These are phyloP conservation scores for Metarhizium anisopliae DNA, from an alignment of 2,329 filamentous ascomycete genomes.

Conservation along the genomic window DNA sequence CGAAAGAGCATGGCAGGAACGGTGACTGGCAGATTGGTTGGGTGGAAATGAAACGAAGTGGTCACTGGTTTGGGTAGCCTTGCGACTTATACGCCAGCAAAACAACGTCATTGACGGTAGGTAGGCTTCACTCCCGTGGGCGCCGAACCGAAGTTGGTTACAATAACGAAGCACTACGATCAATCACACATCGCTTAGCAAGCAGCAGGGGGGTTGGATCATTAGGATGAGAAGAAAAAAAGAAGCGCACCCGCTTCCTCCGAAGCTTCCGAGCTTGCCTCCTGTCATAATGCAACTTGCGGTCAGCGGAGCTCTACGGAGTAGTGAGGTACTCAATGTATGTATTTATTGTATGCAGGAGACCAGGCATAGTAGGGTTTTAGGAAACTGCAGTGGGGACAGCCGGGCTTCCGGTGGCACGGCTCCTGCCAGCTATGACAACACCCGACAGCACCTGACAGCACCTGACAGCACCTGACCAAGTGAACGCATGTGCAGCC, in stretches of 20 bases:
- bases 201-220: background rate
- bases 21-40: background rate
- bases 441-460: too few relatives aligned
- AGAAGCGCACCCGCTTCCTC: background rate
- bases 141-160: background rate
- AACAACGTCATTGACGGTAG: background rate
- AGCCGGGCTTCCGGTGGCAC: too few relatives aligned
- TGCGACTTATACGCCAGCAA: background rate
- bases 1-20: too few relatives aligned
- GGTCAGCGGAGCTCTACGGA: background rate
- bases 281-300: background rate
- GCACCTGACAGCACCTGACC: too few relatives aligned
- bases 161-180: background rate
- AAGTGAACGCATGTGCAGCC: too few relatives aligned
- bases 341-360: background rate
- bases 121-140: background rate
- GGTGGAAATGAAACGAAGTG: background rate
- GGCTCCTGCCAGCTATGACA: too few relatives aligned
- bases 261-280: constrained; percentile 2
- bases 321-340: background rate
- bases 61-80: background rate
- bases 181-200: background rate
- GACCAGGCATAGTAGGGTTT: background rate
- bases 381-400: background rate
- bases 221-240: too few relatives aligned